These are phyloP conservation scores for Sordariomycetes sp. DNA, from an alignment of 2,329 filamentous ascomycete genomes.

Conservation along the genomic window DNA sequence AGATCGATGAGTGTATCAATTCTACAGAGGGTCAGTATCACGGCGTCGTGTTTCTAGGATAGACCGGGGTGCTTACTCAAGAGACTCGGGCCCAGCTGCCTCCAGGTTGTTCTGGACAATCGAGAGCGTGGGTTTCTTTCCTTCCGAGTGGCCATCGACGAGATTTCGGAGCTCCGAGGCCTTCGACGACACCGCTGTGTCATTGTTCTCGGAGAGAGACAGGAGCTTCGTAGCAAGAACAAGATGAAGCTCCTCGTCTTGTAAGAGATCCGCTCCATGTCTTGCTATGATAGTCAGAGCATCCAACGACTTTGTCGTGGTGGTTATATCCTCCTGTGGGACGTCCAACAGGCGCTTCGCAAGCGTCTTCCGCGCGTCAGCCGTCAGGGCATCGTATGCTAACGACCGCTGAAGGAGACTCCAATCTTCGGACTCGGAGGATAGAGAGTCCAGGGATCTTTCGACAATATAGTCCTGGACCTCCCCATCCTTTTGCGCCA, in stretches of 20 bases:
- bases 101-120: slow-evolving; percentile 48
- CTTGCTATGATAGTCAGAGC: slow-evolving; percentile 37
- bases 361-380: slow-evolving; percentile 20
- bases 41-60: not conserved
- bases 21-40: slow-evolving; percentile 14
- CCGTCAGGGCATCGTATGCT: slow-evolving; percentile 26
- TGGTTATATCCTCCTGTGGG: slow-evolving; percentile 17
- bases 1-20: slow-evolving; percentile 43
- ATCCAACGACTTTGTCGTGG: slow-evolving; percentile 22
- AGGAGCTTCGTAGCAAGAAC: slow-evolving; percentile 41
- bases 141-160: slow-evolving; percentile 26
- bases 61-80: slow-evolving; percentile 29
- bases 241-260: slow-evolving; percentile 34
- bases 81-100: slow-evolving; percentile 32
- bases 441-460: slow-evolving; percentile 25
- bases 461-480: slow-evolving; percentile 38
- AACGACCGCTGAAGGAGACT: slow-evolving; percentile 38
- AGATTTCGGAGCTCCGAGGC: slow-evolving; percentile 25
- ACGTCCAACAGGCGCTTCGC: slow-evolving; percentile 21
- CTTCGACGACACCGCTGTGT: slow-evolving; percentile 25
- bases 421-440: slow-evolving; percentile 23
- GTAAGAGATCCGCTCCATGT: slow-evolving; percentile 30
- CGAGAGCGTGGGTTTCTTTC: slow-evolving; percentile 31
- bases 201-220: slow-evolving; percentile 38
- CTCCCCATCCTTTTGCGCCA: slow-evolving; percentile 24